Percentiles rank a stretch among this genome's conserved stretches.
Conservation (phyloP, 257 asterid species). For the Petunia secreta region DNA sequence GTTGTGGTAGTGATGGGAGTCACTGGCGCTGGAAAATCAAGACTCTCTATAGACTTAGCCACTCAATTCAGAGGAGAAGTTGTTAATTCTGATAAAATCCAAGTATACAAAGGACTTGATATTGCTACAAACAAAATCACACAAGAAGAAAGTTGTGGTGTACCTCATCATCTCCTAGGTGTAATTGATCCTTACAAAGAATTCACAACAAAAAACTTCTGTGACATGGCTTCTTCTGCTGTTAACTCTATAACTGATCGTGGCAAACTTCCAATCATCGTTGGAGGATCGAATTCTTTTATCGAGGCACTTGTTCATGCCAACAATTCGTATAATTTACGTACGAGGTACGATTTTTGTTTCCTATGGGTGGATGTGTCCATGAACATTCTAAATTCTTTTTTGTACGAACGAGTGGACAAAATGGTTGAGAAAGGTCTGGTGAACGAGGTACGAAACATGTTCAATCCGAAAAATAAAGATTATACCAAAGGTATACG, state of each 20-base stretch:
- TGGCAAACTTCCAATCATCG: constrained; percentile 48
- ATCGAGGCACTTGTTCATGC: constrained; percentile 42
- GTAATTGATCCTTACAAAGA: constrained; percentile 43
- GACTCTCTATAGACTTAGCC: constrained; percentile 84
- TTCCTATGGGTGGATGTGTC: constrained; percentile 88
- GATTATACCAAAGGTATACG: constrained; percentile 77
- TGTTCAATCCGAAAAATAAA: constrained; percentile 42
- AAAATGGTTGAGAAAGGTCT: constrained; percentile 75
- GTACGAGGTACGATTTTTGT: constrained; percentile 60
- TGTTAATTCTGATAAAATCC: constrained; percentile 87
- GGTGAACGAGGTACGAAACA: constrained; percentile 59
- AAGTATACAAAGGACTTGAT: constrained; percentile 75
- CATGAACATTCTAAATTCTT: constrained; percentile 59
- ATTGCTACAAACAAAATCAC: constrained; percentile 84
- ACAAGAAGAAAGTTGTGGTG: constrained; percentile 66
- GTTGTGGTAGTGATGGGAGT: constrained; percentile 86
- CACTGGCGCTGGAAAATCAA: constrained; percentile 93
- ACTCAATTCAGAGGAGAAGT: constrained; percentile 69
- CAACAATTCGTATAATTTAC: constrained; percentile 34
- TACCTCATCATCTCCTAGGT: constrained; percentile 75
- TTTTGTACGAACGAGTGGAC: constrained; percentile 70
- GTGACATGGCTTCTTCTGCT: constrained; percentile 36
- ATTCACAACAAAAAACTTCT: constrained; percentile 38
- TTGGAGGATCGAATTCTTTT: constrained; percentile 53
- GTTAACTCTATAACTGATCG: constrained; percentile 30